Conservation (phyloP, 2,329 filamentous ascomycete species). For the Epichloe hybrida region DNA sequence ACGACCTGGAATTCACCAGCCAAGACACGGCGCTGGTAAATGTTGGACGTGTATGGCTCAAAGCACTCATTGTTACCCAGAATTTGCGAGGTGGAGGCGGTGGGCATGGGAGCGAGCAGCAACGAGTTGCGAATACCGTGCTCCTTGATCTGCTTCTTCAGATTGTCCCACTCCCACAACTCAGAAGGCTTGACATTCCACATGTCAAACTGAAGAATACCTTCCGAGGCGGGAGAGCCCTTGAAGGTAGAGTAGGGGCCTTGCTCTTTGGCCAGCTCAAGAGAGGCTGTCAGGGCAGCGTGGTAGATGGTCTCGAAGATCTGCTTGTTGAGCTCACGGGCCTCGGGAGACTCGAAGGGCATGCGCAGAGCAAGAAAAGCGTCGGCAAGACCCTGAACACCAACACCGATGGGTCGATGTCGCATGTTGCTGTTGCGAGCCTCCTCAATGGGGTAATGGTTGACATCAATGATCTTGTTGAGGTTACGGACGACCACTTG, state of each 20-base stretch:
- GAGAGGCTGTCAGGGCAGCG: conserved; percentile 78
- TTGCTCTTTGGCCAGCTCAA: conserved; percentile 68
- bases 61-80: conserved; percentile 99
- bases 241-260: conserved; percentile 84
- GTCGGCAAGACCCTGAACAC: conserved; percentile 95
- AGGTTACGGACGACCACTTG: conserved; percentile 89
- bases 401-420: conserved; percentile 88
- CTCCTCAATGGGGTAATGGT: conserved; percentile 95
- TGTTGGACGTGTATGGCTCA: conserved; percentile 98
- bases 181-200: conserved; percentile 89
- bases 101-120: conserved; percentile 93
- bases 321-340: conserved; percentile 86
- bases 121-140: conserved; percentile 92
- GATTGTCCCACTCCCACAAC: conserved; percentile 86
- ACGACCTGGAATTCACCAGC: conserved; percentile 99
- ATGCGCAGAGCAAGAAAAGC: conserved; percentile 93
- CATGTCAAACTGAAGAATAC: conserved; percentile 96
- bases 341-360: conserved; percentile 93
- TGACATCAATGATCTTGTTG: conserved; percentile 97
- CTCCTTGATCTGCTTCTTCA: conserved; percentile 86
- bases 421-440: conserved; percentile 94
- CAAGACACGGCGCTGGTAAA: conserved; percentile 95
- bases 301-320: conserved; percentile 99
- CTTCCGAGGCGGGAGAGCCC: conserved; percentile 87
- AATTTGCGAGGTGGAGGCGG: conserved; percentile 93